A percentile compares a stretch with the other conserved stretches of the same genome.
Conservation (phyloP, 108 stramenopile species). For the Cyclotella choctawhatcheeana region DNA sequence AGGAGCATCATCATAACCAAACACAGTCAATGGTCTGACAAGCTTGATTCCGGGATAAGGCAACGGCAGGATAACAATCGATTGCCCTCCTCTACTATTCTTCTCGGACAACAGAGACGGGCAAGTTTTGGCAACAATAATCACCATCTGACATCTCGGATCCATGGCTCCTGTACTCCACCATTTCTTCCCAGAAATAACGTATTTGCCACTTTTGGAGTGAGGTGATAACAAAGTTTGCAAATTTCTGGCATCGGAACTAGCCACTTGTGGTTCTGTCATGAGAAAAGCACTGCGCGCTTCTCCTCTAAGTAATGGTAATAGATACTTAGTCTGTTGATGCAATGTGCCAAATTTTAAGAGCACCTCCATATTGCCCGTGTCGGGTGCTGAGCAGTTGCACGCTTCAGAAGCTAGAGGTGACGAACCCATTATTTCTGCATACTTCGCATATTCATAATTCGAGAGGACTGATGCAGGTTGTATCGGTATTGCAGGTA, state of each 20-base stretch:
- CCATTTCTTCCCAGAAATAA: constrained; percentile 89
- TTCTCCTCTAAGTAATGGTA: constrained; percentile 79
- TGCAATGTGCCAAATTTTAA: constrained; percentile 82
- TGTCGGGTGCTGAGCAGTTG: constrained; percentile 96
- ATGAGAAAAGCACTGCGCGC: constrained; percentile 92
- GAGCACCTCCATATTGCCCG: constrained; percentile 98
- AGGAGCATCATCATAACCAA: constrained; percentile 97
- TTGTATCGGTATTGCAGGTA: constrained; percentile 25
- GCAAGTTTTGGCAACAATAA: constrained; percentile 80
- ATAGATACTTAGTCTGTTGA: constrained; percentile 78
- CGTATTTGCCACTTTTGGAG: constrained; percentile 50
- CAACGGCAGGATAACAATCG: constrained; percentile 82
- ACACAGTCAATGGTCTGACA: constrained; percentile 88
- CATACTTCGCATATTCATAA: constrained; percentile 86
- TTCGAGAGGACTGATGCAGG: constrained; percentile 61
- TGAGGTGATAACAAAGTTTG: constrained; percentile 59
- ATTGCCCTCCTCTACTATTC: constrained; percentile 57
- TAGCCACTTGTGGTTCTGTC: constrained; percentile 96
- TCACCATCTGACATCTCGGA: constrained; percentile 87
- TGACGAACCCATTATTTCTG: constrained; percentile 91
- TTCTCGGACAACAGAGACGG: constrained; percentile 4
- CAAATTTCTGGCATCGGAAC: constrained; percentile 94
- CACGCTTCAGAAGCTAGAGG: constrained; percentile 90
- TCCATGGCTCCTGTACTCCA: constrained; percentile 95
- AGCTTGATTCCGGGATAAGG: constrained; percentile 77